Percentiles rank a stretch among this genome's conserved stretches.
phyloP scores from a whole-genome alignment of 768 basidiomycete species.

The Heimioporus sp. region DNA sequence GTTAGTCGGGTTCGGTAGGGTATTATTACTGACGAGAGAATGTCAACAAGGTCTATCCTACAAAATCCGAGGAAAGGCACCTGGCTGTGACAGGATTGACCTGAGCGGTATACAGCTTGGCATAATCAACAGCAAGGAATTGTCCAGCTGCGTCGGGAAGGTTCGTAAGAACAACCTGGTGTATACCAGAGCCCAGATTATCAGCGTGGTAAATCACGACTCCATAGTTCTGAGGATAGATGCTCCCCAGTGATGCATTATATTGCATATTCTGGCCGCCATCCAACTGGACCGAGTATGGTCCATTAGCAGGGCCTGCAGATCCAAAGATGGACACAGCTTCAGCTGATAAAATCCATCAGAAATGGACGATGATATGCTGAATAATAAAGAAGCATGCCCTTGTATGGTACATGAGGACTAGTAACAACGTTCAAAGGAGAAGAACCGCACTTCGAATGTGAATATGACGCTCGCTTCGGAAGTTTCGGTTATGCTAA shows the following conservation, averaged over 20 bases:
- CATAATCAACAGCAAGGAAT: slow-evolving; percentile 34
- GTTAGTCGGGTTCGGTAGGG: background rate
- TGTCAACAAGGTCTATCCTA: background rate
- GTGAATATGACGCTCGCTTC: slow-evolving; percentile 36
- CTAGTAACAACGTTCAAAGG: background rate
- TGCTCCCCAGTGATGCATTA: slow-evolving; percentile 13
- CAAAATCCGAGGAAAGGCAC: slow-evolving; percentile 6
- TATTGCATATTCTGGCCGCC: slow-evolving; percentile 21
- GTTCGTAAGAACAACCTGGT: slow-evolving; percentile 37
- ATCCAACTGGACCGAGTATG: slow-evolving; percentile 38
- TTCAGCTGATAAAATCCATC: slow-evolving; percentile 31
- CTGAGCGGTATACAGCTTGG: slow-evolving; percentile 23
- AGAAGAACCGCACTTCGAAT: slow-evolving; percentile 35
- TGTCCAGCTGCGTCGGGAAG: slow-evolving; percentile 17
- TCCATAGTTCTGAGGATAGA: slow-evolving; percentile 22
- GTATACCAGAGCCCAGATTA: slow-evolving; percentile 39
- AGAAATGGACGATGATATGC: background rate
- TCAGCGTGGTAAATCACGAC: slow-evolving; percentile 34
- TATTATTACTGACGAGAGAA: background rate
- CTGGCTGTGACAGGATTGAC: slow-evolving; percentile 2
- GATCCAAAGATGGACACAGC: slow-evolving; percentile 45
- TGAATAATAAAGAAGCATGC: slow-evolving; percentile 8
- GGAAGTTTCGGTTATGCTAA: slow-evolving; percentile 35
- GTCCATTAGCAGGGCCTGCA: slow-evolving; percentile 34
- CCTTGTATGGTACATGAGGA: slow-evolving; percentile 16